phyloP scores from a whole-genome alignment of 2,329 filamentous ascomycete genomes.

The Fusarium nygamai region DNA sequence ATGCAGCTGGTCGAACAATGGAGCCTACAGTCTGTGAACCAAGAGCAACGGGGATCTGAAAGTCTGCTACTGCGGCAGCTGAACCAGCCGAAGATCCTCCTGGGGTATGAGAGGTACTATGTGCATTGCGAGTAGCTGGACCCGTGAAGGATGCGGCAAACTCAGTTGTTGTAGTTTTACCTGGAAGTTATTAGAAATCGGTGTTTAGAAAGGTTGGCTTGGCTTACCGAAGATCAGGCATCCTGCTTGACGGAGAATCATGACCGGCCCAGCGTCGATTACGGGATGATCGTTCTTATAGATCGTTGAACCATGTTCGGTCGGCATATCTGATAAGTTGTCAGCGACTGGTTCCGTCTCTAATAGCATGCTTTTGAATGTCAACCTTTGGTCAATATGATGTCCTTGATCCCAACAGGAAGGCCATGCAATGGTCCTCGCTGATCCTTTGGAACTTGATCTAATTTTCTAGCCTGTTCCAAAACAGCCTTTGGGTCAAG shows the following conservation, averaged over 20 bases:
- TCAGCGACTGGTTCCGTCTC: not conserved
- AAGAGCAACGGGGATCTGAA: slow-evolving; percentile 68
- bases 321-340: slow-evolving; percentile 60
- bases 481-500: slow-evolving; percentile 57
- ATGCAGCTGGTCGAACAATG: slow-evolving; percentile 71
- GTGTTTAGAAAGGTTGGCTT: slow-evolving; percentile 52
- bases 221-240: slow-evolving; percentile 60
- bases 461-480: slow-evolving; percentile 59
- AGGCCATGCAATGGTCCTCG: slow-evolving; percentile 67
- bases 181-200: slow-evolving; percentile 62
- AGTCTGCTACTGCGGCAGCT: slow-evolving; percentile 72
- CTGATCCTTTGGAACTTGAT: slow-evolving; percentile 56
- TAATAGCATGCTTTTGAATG: slow-evolving; percentile 35
- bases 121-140: slow-evolving; percentile 65
- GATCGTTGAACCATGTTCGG: slow-evolving; percentile 62
- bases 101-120: slow-evolving; percentile 68
- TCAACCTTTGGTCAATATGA: slow-evolving; percentile 65
- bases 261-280: slow-evolving; percentile 62
- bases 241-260: slow-evolving; percentile 61
- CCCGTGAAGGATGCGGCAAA: slow-evolving; percentile 64
- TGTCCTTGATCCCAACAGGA: slow-evolving; percentile 67
- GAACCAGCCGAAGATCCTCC: slow-evolving; percentile 75
- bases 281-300: slow-evolving; percentile 55
- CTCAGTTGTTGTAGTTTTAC: slow-evolving; percentile 55
- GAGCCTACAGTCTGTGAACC: slow-evolving; percentile 75